Conservation (phyloP, 2,329 filamentous ascomycete genomes). For the Xylariaceae sp. region DNA sequence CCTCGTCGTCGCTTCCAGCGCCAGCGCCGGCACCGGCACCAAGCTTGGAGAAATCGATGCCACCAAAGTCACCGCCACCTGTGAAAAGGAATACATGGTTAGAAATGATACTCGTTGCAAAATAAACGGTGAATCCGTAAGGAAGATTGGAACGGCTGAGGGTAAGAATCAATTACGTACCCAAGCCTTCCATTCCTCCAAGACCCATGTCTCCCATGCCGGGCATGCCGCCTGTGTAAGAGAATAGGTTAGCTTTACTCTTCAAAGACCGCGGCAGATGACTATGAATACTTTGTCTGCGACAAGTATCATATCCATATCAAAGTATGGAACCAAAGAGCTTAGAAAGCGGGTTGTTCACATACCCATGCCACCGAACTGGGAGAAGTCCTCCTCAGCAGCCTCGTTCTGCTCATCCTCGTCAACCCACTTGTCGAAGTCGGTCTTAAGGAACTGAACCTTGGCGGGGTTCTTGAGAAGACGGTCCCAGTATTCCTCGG, state of each 20-base stretch:
- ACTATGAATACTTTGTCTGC: not conserved
- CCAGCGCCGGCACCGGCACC: slow-evolving; percentile 48
- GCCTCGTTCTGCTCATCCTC: slow-evolving; percentile 97
- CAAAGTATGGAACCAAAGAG: not conserved
- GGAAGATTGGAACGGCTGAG: slow-evolving; percentile 6
- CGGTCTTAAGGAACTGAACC: slow-evolving; percentile 93
- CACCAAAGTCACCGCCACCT: slow-evolving; percentile 66
- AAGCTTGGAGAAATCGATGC: slow-evolving; percentile 93
- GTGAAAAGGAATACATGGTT: slow-evolving; percentile 14
- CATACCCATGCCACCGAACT: slow-evolving; percentile 62
- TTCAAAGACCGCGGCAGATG: not conserved
- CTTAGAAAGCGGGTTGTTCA: slow-evolving; percentile 24
- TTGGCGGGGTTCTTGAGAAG: slow-evolving; percentile 87
- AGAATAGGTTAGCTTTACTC: slow-evolving; percentile 11
- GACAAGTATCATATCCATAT: not conserved
- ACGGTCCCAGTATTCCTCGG: slow-evolving; percentile 92
- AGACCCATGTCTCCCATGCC: slow-evolving; percentile 44
- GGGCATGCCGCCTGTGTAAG: slow-evolving; percentile 46
- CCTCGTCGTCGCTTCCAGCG: slow-evolving; percentile 38
- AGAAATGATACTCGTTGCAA: slow-evolving; percentile 10
- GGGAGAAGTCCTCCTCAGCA: slow-evolving; percentile 70
- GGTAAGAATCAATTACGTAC: slow-evolving; percentile 32
- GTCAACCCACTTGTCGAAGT: slow-evolving; percentile 99
- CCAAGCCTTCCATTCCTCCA: slow-evolving; percentile 31
- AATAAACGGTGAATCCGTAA: not conserved